Evolutionary conservation across 2,329 filamentous ascomycete species (phyloP).

Genomic region (Colletotrichum camelliae): DNA sequence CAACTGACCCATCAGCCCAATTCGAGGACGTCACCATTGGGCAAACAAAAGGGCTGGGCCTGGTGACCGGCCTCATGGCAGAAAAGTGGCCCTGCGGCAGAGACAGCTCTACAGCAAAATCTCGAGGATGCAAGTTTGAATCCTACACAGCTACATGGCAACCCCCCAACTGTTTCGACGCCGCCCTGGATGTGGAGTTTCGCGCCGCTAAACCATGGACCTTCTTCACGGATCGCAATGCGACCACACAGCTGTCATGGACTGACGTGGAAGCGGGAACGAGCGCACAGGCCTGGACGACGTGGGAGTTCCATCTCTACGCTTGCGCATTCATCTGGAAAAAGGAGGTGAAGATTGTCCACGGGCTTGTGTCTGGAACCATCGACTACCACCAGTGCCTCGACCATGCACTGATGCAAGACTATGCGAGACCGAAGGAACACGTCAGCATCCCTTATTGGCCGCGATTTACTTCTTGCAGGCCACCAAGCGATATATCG

Average conservation of each 20-base stretch:
- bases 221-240: not conserved
- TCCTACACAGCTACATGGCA: slow-evolving; percentile 2
- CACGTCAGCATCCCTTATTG: not conserved
- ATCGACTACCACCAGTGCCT: slow-evolving; percentile 1
- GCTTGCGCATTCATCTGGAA: not conserved
- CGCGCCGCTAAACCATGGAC: not conserved
- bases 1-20: not conserved
- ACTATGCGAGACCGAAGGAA: not conserved
- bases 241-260: not conserved
- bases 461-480: not conserved
- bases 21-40: not conserved
- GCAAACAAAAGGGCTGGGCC: not conserved
- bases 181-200: not conserved
- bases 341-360: not conserved
- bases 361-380: not conserved
- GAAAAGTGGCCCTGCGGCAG: not conserved
- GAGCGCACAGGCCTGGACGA: not conserved
- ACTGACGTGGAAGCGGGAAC: not conserved
- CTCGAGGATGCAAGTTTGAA: not conserved
- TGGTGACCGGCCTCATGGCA: not conserved
- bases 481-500: not conserved
- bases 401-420: not conserved
- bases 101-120: not conserved
- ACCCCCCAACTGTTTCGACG: not conserved
- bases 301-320: not conserved